These are phyloP conservation scores for Xylaria hypoxylon DNA, from an alignment of 2,329 filamentous ascomycete species.

Conservation along the genomic window DNA sequence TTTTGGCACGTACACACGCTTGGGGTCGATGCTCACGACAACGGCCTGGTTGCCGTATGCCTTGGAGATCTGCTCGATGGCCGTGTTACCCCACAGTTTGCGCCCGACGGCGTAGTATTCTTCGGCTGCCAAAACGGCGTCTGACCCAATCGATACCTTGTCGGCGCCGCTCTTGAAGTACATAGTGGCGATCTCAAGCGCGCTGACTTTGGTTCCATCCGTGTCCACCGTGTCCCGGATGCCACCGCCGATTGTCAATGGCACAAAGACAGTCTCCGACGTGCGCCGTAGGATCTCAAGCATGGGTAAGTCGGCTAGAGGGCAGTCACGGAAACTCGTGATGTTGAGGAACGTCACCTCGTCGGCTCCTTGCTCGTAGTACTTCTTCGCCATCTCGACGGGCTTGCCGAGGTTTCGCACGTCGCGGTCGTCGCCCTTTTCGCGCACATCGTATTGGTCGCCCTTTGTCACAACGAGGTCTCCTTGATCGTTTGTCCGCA, in stretches of 20 bases:
- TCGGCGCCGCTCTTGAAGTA: constrained; percentile 98
- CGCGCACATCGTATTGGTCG: constrained; percentile 97
- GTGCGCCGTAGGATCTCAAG: constrained; percentile 89
- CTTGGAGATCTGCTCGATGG: constrained; percentile 93
- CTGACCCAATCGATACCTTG: constrained; percentile 96
- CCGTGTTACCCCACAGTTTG: constrained; percentile 81
- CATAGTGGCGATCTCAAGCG: constrained; percentile 92
- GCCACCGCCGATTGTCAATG: constrained; percentile 93
- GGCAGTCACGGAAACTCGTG: constrained; percentile 95
- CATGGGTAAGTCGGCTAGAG: constrained; percentile 93
- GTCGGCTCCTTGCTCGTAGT: constrained; percentile 97
- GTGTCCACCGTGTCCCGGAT: constrained; percentile 93
- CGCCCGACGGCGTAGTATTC: constrained; percentile 81
- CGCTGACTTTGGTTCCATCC: constrained; percentile 86
- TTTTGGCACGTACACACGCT: constrained; percentile 85
- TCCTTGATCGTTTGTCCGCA: constrained; percentile 91
- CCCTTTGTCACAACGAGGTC: constrained; percentile 98
- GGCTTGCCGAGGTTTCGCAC: constrained; percentile 97
- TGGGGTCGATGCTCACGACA: constrained; percentile 94
- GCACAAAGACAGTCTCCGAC: constrained; percentile 93
- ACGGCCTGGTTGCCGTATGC: constrained; percentile 98
- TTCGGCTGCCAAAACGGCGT: constrained; percentile 92
- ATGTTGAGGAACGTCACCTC: constrained; percentile 99
- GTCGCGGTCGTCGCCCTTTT: constrained; percentile 75
- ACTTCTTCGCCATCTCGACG: constrained; percentile 90